These are phyloP conservation scores for Thozetella sp. DNA, from an alignment of 495 filamentous ascomycete genomes.

Conservation along the genomic window DNA sequence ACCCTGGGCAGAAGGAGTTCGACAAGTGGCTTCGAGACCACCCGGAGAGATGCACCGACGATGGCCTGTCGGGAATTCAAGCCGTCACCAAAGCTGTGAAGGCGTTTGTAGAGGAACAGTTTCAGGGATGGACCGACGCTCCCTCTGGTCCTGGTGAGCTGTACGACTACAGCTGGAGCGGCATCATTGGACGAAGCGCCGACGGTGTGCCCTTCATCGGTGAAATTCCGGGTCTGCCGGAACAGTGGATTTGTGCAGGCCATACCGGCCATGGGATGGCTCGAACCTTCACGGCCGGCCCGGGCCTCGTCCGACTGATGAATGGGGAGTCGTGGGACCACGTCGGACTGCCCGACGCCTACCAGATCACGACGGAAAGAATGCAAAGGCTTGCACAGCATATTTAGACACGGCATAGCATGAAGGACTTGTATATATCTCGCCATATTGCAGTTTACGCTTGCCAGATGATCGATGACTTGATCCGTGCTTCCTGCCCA, in stretches of 20 bases:
- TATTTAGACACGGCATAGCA: background rate
- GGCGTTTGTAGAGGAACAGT: background rate
- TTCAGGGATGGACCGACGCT: background rate
- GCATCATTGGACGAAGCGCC: background rate
- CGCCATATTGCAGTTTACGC: no score
- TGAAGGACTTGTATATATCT: no score
- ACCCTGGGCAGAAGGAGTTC: background rate
- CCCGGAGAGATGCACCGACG: background rate
- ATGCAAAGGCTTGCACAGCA: background rate
- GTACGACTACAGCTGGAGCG: slow-evolving; percentile 1
- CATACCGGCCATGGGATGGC: background rate
- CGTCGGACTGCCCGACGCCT: background rate
- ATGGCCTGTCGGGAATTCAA: background rate
- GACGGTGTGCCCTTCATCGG: background rate
- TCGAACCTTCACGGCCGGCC: background rate
- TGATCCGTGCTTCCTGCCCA: no score
- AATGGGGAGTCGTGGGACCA: background rate
- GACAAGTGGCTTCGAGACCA: background rate
- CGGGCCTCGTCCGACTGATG: background rate
- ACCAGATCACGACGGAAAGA: background rate
- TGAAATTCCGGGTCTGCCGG: background rate
- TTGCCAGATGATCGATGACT: no score
- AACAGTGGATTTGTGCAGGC: background rate
- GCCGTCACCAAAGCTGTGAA: background rate
- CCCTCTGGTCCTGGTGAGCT: background rate